Evolutionary conservation across 2,329 filamentous ascomycete species (phyloP).

Genomic region (Colletotrichum shisoi): DNA sequence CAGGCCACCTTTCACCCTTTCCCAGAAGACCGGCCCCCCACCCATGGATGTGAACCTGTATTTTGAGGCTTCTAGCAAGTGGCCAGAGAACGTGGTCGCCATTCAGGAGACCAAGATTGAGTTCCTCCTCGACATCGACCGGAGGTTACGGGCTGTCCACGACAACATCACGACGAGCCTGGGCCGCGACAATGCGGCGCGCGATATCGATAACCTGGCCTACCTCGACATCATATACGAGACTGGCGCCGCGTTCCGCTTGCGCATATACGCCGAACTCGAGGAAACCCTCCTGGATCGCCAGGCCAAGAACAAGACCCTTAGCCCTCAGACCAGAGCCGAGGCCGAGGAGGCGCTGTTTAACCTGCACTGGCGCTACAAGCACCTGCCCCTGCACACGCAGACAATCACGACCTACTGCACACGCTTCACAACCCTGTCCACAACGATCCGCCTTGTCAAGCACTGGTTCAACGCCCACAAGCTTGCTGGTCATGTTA

Average conservation of each 20-base stretch:
- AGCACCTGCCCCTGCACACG: conserved; percentile 77
- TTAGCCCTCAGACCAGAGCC: conserved; percentile 71
- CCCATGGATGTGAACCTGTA: conserved; percentile 84
- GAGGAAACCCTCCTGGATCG: conserved; percentile 83
- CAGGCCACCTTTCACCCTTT: conserved; percentile 57
- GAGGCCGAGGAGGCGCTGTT: conserved; percentile 74
- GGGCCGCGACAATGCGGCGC: conserved; percentile 79
- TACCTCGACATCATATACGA: conserved; percentile 84
- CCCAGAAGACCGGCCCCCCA: conserved; percentile 53
- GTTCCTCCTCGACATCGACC: conserved; percentile 79
- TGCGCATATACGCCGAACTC: conserved; percentile 88
- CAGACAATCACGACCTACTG: conserved; percentile 82
- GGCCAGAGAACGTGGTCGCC: conserved; percentile 89
- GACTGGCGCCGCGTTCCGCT: conserved; percentile 76
- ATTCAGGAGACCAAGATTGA: conserved; percentile 95
- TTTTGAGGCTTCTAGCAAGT: conserved; percentile 91
- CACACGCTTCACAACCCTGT: conserved; percentile 81
- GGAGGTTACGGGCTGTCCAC: conserved; percentile 70
- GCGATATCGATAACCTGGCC: conserved; percentile 75
- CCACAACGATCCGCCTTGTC: conserved; percentile 80
- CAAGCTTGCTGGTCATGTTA: conserved; percentile 77
- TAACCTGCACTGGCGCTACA: conserved; percentile 73
- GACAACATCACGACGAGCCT: conserved; percentile 71
- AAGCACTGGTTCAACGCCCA: conserved; percentile 92
- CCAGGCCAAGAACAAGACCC: conserved; percentile 75